Evolutionary conservation across 1,284 basidiomycete genomes (phyloP), one percentile per base, ranked within the genome.

Genomic region (Sporisorium exsertum): DNA sequence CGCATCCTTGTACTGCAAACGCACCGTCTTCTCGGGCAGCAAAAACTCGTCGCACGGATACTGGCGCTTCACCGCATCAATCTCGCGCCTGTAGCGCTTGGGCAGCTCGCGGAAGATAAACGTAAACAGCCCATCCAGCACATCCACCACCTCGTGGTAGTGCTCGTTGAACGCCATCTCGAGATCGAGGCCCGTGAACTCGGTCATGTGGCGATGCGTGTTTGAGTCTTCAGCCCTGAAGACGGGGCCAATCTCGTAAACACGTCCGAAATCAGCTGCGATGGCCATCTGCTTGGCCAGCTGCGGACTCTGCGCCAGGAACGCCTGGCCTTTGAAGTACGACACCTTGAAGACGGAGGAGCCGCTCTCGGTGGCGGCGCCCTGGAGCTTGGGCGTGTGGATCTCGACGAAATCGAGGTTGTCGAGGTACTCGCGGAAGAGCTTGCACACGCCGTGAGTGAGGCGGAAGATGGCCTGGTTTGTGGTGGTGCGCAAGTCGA

Each of bases 261-360:
- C 97, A 47, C 94, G 90, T 85, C 97, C 96, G 86, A 99, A 95
- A 88, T 99, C 97, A 70, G 94, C 94, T 37, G 96, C 94, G 80
- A 99, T 99, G 68, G 93, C 94, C 97, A 99, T 99, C 87, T 99
- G 97, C 87, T 99, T 99, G 54, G 94, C 94, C 16, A 99, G 89
- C 86, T 99, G 97, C 47, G 97, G 97, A 53, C 92, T 94, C 87
- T 99, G 97, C 8, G 97, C 97, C 29, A 99, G 90, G 89, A 90
- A 99, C 1, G 97, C 97, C 77, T 87, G 90, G 42, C 93, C 94
- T 93, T 98, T 97, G 88, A 99, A 99, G 87, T 99, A 99, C 83
- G 90, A 90, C 58, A 99, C 94, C 88, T 95, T 95, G 90, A 99
- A 99, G 43, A 99, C 97, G 37, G 92, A 93, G 20, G 97, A 93